Base-by-base conservation (phyloP, 1,139 yeast genomes). In the Nakaseomyces uthaithaninus region DNA sequence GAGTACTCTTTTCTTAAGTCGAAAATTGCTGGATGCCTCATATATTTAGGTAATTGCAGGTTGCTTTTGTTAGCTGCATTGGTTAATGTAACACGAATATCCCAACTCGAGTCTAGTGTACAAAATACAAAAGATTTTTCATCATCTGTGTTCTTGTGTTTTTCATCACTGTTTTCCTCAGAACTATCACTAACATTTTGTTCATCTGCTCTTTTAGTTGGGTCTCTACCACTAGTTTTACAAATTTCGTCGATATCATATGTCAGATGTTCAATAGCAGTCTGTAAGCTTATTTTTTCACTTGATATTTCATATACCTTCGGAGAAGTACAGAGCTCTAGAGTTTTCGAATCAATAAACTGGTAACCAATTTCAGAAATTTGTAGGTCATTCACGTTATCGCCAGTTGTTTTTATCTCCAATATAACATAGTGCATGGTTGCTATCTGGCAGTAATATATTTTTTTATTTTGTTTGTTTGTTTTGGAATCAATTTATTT, bases 51-150 rank as follows among this genome's bases (percentile, higher is more conserved):
- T 45, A 89, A 68, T 2, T 68, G 73, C 42, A 83, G 76, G 11
- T 75, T 72, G 57, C 82, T 78, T 57, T 85, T 94, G 31, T 85
- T 69, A 8, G 94, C 86, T 57, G 85, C 94, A 38, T 94, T 70
- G 4, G 84, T 80, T 20, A 89, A 62, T 52, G 82, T 85, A 25
- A 86, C 89, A 46, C 89, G 70, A 37, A 89, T 63, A 50, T 79
- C 80, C 75, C 80, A 74, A 8, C 79, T 69, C 10, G 71, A 64
- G 53, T 78, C 77, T 48, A 75, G 67, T 1, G 87, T 71, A 34
- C 86, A 80, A 53, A 87, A 74, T 2, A 79, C 67, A 57, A 85
- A 81, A 27, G 77, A 80, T 39, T 64, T 61, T 5, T 70, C 63
- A 20, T 66, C 54, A 10, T 71, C 35, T 54, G 33, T 75, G 53